phyloP scores from a whole-genome alignment of 495 filamentous ascomycete genomes.

The Aspergillus bridgeri region DNA sequence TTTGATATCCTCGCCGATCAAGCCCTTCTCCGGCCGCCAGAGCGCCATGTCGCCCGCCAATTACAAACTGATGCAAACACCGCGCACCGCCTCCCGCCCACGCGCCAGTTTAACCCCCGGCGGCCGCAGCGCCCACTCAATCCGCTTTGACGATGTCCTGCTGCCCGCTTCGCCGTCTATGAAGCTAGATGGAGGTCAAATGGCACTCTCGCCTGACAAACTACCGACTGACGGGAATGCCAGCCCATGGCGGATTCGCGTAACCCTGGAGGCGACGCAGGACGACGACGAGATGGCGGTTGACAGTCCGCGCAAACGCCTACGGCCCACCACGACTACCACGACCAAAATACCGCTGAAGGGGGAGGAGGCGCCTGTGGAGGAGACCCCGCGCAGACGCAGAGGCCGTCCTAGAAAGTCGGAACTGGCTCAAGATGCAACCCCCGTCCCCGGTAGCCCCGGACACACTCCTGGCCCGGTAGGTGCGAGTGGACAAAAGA shows the following conservation, averaged over 20 bases:
- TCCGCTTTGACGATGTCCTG: constrained; percentile 45
- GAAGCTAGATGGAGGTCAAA: constrained; percentile 33
- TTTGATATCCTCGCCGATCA: constrained; percentile 43
- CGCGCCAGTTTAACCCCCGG: constrained; percentile 38
- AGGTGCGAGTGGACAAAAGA: constrained; percentile 23
- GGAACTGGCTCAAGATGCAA: constrained; percentile 27
- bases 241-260: constrained; percentile 57
- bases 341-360: constrained; percentile 56
- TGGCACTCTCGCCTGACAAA: constrained; percentile 38
- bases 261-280: constrained; percentile 57
- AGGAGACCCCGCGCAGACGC: constrained; percentile 34
- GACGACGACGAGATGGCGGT: constrained; percentile 39
- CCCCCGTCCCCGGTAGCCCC: constrained; percentile 35
- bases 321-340: constrained; percentile 39
- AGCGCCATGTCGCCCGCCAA: constrained; percentile 42
- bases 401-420: constrained; percentile 49
- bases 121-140: constrained; percentile 39
- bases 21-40: constrained; percentile 41
- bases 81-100: constrained; percentile 25
- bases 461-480: constrained; percentile 32
- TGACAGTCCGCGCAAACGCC: constrained; percentile 33
- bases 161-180: constrained; percentile 40
- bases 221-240: constrained; percentile 33
- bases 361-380: constrained; percentile 34
- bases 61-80: constrained; percentile 30